Evolutionary conservation across 1,284 basidiomycete genomes (phyloP).

Genomic region (Puccinia brachypodii): DNA sequence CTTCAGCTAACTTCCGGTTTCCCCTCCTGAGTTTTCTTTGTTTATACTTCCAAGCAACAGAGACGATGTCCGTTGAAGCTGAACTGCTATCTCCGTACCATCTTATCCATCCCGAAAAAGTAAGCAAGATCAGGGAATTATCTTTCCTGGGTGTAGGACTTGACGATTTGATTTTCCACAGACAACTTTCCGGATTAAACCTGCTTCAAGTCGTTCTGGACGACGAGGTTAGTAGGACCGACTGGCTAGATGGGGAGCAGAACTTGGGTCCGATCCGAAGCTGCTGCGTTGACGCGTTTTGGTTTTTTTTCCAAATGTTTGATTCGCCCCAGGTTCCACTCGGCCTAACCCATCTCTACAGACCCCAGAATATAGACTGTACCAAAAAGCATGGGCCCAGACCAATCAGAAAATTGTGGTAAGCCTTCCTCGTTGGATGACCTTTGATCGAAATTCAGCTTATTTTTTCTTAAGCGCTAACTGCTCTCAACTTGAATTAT

Average conservation of each 20-base stretch:
- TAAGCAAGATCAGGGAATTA: neutral
- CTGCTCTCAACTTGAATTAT: neutral
- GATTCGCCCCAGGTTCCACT: neutral
- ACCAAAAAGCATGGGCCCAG: conserved; percentile 4
- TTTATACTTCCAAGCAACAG: too few relatives aligned
- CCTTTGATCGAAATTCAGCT: neutral
- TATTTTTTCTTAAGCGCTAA: neutral
- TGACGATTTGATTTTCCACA: neutral
- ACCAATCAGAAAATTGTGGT: conserved; percentile 17
- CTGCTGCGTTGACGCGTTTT: neutral
- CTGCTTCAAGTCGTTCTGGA: neutral
- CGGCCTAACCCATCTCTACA: neutral
- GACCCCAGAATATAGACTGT: neutral
- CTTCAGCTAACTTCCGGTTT: too few relatives aligned
- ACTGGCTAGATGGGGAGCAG: neutral
- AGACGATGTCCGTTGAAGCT: conserved; percentile 6
- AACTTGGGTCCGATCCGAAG: neutral
- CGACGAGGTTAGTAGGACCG: neutral
- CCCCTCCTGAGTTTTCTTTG: too few relatives aligned
- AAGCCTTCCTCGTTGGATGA: neutral
- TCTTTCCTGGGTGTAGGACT: neutral
- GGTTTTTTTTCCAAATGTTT: neutral
- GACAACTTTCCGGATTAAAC: conserved; percentile 17
- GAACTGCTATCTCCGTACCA: neutral
- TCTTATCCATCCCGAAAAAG: conserved; percentile 21